Evolutionary conservation across 202 grass and related monocot genomes (phyloP).

Genomic region (Carex arenaria): DNA sequence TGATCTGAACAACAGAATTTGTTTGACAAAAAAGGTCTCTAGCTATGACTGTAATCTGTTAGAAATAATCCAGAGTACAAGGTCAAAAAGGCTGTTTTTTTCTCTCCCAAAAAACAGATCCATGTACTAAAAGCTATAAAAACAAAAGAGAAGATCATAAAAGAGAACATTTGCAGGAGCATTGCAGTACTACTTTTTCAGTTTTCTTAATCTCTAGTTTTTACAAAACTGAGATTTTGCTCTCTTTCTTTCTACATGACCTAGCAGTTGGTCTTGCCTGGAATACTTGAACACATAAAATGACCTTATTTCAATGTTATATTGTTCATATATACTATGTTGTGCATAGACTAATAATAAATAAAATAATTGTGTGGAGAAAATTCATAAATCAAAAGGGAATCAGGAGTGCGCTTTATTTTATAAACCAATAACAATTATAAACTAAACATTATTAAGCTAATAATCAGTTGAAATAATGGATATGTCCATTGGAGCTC

Average conservation of each 20-base stretch:
- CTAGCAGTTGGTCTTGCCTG: neutral
- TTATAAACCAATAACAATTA: neutral
- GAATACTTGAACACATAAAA: neutral
- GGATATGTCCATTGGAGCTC: slow-evolving; percentile 16
- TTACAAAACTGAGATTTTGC: neutral
- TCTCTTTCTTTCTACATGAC: neutral
- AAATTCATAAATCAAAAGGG: neutral
- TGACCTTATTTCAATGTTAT: neutral
- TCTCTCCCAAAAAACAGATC: neutral
- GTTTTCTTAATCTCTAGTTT: neutral
- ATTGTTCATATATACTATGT: neutral
- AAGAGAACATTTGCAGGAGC: neutral
- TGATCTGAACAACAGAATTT: neutral
- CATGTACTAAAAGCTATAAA: neutral
- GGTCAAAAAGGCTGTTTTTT: neutral
- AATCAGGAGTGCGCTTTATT: neutral
- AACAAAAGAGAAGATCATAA: neutral
- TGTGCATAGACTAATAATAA: neutral
- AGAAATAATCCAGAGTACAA: neutral
- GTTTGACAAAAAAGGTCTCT: neutral
- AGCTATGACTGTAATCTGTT: neutral
- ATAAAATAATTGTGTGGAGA: neutral
- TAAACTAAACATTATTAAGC: neutral
- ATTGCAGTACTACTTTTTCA: neutral
- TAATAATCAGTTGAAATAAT: slow-evolving; percentile 24